phyloP scores from a whole-genome alignment of 2,329 filamentous ascomycete species.

The Aspergillus sp. region DNA sequence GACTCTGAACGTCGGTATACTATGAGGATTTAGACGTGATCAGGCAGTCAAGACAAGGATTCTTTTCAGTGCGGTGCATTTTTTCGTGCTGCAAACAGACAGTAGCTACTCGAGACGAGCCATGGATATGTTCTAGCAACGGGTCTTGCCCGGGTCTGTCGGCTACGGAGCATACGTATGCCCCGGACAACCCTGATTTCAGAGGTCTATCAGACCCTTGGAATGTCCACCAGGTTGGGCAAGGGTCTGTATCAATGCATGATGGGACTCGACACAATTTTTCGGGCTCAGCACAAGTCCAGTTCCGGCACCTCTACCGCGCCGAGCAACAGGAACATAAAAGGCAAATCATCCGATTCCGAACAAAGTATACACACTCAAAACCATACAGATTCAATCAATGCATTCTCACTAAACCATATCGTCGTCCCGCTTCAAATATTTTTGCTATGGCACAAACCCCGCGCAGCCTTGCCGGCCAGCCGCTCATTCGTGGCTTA shows the following conservation, averaged over 20 bases:
- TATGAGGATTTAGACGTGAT: not conserved
- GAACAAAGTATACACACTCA: too few relatives aligned
- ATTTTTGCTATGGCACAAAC: not conserved
- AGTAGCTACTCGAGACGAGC: not conserved
- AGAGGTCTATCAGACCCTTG: not conserved
- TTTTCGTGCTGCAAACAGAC: not conserved
- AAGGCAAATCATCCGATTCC: too few relatives aligned
- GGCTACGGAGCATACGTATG: not conserved
- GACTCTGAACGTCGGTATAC: not conserved
- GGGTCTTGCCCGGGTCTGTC: not conserved
- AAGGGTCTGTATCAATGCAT: not conserved
- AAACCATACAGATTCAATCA: too few relatives aligned
- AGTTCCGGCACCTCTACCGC: not conserved
- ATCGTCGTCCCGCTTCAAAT: not conserved
- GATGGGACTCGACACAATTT: not conserved
- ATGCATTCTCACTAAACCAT: not conserved
- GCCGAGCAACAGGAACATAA: not conserved
- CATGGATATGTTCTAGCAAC: not conserved
- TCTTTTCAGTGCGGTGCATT: not conserved
- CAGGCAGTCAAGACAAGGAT: not conserved
- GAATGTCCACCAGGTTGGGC: too few relatives aligned
- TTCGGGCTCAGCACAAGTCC: not conserved
- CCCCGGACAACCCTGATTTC: not conserved
- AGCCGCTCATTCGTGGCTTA: not conserved
- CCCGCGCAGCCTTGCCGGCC: not conserved